Conservation (phyloP, 164 flowering plant genomes). For the Litsea cubeba region DNA sequence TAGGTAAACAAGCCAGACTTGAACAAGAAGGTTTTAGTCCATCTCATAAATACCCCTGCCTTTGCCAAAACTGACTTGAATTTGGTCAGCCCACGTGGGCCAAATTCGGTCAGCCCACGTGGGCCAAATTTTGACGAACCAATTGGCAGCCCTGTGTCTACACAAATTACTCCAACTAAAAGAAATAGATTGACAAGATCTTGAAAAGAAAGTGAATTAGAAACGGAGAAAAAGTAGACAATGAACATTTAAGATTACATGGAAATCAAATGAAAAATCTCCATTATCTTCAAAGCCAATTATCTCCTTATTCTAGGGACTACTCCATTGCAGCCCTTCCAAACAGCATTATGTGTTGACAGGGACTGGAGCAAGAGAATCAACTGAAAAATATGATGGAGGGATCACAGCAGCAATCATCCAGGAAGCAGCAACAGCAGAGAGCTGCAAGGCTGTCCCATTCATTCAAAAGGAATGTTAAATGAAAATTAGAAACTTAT, state of each 20-base stretch:
- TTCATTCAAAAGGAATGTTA: too few species aligned
- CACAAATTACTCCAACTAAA: too few species aligned
- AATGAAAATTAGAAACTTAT: slow-evolving; percentile 1
- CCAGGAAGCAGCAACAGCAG: slow-evolving; percentile 69
- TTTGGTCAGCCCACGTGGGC: too few species aligned
- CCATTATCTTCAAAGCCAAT: background rate
- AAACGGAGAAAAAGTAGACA: background rate
- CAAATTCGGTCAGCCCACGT: too few species aligned
- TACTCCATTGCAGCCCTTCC: background rate
- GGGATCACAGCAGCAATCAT: slow-evolving; percentile 81
- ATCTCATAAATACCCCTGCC: too few species aligned
- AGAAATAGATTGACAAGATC: background rate
- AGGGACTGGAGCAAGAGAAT: background rate
- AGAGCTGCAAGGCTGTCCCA: slow-evolving; percentile 66
- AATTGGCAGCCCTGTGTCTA: too few species aligned
- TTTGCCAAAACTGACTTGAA: too few species aligned
- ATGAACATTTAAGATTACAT: background rate
- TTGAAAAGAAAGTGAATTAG: background rate
- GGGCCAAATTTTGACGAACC: too few species aligned
- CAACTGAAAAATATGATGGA: slow-evolving; percentile 43
- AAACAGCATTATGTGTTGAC: background rate
- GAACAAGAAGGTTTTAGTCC: too few species aligned
- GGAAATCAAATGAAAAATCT: background rate
- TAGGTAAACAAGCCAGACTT: too few species aligned
- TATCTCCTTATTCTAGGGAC: background rate